Percentiles rank a stretch among this genome's conserved stretches.
Conservation (phyloP, 2,329 filamentous ascomycete genomes). For the Fusarium sp. region DNA sequence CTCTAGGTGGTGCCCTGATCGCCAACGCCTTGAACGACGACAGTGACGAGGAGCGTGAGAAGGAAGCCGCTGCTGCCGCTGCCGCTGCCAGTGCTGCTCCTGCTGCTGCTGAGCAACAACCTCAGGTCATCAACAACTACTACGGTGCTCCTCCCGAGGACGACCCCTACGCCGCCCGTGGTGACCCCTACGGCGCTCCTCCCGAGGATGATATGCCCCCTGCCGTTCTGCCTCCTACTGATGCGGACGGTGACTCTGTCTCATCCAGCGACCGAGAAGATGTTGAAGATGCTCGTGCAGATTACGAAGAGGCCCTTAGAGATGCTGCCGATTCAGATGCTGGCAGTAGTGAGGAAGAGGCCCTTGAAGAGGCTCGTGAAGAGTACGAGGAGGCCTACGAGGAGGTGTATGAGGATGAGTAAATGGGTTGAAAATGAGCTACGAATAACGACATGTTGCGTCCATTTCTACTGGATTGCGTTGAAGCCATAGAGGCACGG, state of each 20-base stretch:
- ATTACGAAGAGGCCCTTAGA: constrained; percentile 57
- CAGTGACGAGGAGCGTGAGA: constrained; percentile 38
- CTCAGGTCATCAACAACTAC: constrained; percentile 30
- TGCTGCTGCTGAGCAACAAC: neutral
- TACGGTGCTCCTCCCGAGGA: constrained; percentile 32
- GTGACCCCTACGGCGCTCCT: constrained; percentile 12
- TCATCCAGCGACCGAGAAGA: constrained; percentile 57
- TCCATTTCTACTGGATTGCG: constrained; percentile 29
- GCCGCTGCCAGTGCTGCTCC: constrained; percentile 9
- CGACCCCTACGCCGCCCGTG: constrained; percentile 20
- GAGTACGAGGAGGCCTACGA: constrained; percentile 55
- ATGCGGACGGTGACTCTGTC: constrained; percentile 56
- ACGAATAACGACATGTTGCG: constrained; percentile 41
- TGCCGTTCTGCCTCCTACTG: constrained; percentile 52
- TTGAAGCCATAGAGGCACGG: constrained; percentile 24
- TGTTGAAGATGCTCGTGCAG: constrained; percentile 55
- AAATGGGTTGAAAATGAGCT: constrained; percentile 21
- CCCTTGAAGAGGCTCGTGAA: constrained; percentile 64
- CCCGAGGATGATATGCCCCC: constrained; percentile 46
- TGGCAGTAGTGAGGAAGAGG: constrained; percentile 64
- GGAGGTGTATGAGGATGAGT: constrained; percentile 45
- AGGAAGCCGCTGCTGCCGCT: constrained; percentile 8
- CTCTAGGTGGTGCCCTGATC: constrained; percentile 67
- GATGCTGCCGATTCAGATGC: constrained; percentile 55
- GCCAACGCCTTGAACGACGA: constrained; percentile 60